Percentiles rank a stretch among this genome's conserved stretches.
Evolutionary conservation across 2,329 filamentous ascomycete genomes (phyloP).

Genomic region (Claviceps sp.): DNA sequence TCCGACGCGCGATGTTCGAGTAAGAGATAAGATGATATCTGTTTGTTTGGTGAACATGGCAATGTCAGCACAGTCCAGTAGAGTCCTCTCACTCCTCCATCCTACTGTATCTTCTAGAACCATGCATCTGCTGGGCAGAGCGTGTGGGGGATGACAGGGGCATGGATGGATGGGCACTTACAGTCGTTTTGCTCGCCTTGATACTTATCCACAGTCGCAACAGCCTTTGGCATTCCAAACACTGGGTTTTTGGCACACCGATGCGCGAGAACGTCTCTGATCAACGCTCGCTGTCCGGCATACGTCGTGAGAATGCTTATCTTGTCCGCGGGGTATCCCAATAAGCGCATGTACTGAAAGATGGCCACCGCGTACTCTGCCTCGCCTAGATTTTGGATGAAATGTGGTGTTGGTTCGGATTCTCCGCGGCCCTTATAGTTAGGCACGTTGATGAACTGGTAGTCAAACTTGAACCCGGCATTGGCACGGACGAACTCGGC

Average conservation of each 20-base stretch:
- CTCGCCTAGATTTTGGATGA: slow-evolving; percentile 91
- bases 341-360: slow-evolving; percentile 91
- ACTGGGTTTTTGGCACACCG: slow-evolving; percentile 71
- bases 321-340: slow-evolving; percentile 73
- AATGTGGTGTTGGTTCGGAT: slow-evolving; percentile 80
- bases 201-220: slow-evolving; percentile 96
- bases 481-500: slow-evolving; percentile 72
- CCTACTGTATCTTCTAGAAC: too few species aligned
- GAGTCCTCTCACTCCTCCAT: too few species aligned
- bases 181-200: slow-evolving; percentile 99
- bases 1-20: slow-evolving; percentile 74
- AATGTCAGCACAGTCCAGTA: background rate
- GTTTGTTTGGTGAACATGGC: background rate
- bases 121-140: background rate
- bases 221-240: slow-evolving; percentile 78
- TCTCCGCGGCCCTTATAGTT: slow-evolving; percentile 89
- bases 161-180: slow-evolving; percentile 34
- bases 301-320: slow-evolving; percentile 92
- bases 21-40: slow-evolving; percentile 91
- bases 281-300: slow-evolving; percentile 77
- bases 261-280: slow-evolving; percentile 73
- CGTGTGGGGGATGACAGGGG: too few species aligned
- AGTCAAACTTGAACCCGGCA: slow-evolving; percentile 83
- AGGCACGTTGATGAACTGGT: slow-evolving; percentile 90
- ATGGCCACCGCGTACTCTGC: slow-evolving; percentile 94